These are phyloP conservation scores for Leccinum rimulosum DNA, from an alignment of 768 basidiomycete species.

Conservation along the genomic window DNA sequence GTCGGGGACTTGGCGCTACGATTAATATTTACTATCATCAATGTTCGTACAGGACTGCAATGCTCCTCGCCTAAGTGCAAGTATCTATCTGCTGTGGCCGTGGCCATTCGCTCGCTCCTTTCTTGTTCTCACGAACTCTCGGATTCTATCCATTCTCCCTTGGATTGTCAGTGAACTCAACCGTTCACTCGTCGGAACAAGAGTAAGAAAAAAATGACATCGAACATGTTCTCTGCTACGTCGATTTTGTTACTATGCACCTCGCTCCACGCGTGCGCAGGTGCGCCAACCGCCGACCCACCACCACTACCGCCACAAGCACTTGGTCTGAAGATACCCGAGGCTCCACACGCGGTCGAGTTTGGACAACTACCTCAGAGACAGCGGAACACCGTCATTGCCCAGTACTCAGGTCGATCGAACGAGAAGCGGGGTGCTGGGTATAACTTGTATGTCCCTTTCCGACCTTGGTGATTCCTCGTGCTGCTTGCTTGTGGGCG, in stretches of 20 bases:
- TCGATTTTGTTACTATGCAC: constrained; percentile 13
- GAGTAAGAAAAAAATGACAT: constrained; percentile 14
- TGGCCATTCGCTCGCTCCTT: neutral
- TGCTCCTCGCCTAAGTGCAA: neutral
- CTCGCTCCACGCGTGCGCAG: constrained; percentile 5
- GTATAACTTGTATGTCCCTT: constrained; percentile 47
- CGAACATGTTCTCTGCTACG: constrained; percentile 6
- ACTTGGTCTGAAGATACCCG: constrained; percentile 25
- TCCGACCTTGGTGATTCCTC: neutral
- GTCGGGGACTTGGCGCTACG: no score
- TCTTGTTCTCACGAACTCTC: neutral
- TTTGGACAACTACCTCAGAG: constrained; percentile 37
- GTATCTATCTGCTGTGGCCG: constrained; percentile 3
- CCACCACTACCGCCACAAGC: neutral
- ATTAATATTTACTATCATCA: no score
- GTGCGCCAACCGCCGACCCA: constrained; percentile 15
- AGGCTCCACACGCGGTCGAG: constrained; percentile 32
- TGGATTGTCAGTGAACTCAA: neutral
- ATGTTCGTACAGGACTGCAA: no score
- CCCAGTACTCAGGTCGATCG: constrained; percentile 44
- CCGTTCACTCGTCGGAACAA: neutral
- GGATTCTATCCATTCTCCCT: neutral
- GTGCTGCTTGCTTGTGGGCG: neutral
- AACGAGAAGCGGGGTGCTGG: constrained; percentile 44
- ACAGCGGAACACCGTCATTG: constrained; percentile 40